Percentiles rank a stretch among this genome's conserved stretches.
Conservation (phyloP, 192 early-diverging fungal species). For the Rhizophagus clarus region DNA sequence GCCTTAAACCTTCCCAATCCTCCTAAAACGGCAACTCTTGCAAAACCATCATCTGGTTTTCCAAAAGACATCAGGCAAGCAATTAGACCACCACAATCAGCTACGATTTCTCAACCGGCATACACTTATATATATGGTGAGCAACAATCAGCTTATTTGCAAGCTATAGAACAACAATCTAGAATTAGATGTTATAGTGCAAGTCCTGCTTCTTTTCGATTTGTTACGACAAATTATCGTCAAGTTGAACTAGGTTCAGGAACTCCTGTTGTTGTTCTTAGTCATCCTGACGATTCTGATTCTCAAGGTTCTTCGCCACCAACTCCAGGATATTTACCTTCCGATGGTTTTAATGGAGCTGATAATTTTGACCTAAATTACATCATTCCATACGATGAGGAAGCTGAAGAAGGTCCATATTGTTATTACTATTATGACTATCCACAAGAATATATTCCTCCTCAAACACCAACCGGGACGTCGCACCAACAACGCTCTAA, state of each 20-base stretch:
- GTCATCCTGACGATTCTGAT: constrained; percentile 35
- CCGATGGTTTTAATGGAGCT: neutral
- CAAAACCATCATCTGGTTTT: constrained; percentile 24
- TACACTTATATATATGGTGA: constrained; percentile 18
- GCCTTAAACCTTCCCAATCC: constrained; percentile 28
- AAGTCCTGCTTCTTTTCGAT: constrained; percentile 21
- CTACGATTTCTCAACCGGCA: neutral
- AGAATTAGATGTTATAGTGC: constrained; percentile 17
- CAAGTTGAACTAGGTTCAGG: constrained; percentile 24
- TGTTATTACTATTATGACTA: constrained; percentile 27
- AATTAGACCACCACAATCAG: constrained; percentile 10
- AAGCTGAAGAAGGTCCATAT: constrained; percentile 17
- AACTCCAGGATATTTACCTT: constrained; percentile 24
- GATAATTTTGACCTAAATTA: constrained; percentile 24
- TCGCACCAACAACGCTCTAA: constrained; percentile 13
- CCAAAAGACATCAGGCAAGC: constrained; percentile 21
- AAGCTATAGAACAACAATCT: constrained; percentile 10
- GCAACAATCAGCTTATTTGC: constrained; percentile 13
- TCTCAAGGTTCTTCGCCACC: constrained; percentile 33
- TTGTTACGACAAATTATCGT: constrained; percentile 19
- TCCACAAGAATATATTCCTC: constrained; percentile 26
- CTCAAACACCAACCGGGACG: constrained; percentile 22
- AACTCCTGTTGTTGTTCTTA: constrained; percentile 31
- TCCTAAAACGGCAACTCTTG: constrained; percentile 30
- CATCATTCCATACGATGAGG: constrained; percentile 20